phyloP scores from a whole-genome alignment of 1,284 basidiomycete genomes.

The Peniophora sp. region DNA sequence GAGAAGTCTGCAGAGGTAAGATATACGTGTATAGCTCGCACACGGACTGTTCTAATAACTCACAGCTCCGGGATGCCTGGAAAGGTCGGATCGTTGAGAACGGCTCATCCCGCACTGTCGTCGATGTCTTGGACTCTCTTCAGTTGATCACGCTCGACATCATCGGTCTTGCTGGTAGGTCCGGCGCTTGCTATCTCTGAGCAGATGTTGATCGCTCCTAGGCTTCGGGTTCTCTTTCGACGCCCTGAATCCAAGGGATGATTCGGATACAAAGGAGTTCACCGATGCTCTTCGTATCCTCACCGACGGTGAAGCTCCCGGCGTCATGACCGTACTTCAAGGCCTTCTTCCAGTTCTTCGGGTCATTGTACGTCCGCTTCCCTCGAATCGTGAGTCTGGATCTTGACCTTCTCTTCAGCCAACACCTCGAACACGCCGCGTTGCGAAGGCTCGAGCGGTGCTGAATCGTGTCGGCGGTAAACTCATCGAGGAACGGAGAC shows the following conservation, averaged over 20 bases:
- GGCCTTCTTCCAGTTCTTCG: conserved; percentile 2
- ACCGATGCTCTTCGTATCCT: conserved; percentile 17
- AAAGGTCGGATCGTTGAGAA: conserved; percentile 1
- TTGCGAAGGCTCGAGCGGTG: not conserved
- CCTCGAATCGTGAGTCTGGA: not conserved
- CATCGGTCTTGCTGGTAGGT: conserved; percentile 38
- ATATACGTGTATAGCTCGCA: conserved; percentile 10
- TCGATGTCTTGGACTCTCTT: conserved; percentile 35
- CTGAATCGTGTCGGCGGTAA: conserved; percentile 26
- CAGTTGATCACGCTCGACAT: conserved; percentile 39
- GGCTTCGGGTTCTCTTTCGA: conserved; percentile 36
- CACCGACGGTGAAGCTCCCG: conserved; percentile 8
- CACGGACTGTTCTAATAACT: not conserved
- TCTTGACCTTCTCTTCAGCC: not conserved
- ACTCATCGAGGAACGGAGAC: conserved; percentile 36
- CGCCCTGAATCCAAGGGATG: conserved; percentile 12
- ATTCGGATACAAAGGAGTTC: conserved; percentile 19
- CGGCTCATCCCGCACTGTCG: conserved; percentile 5
- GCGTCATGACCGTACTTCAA: conserved; percentile 10
- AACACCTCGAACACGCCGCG: not conserved
- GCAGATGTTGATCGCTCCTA: not conserved
- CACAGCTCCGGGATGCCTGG: conserved; percentile 19
- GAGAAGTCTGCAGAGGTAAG: too few species aligned
- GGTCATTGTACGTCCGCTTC: not conserved
- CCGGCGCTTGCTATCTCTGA: not conserved